Evolutionary conservation across 23 red algal genomes (phyloP).

Genomic region (Gracilaria vermiculophylla): DNA sequence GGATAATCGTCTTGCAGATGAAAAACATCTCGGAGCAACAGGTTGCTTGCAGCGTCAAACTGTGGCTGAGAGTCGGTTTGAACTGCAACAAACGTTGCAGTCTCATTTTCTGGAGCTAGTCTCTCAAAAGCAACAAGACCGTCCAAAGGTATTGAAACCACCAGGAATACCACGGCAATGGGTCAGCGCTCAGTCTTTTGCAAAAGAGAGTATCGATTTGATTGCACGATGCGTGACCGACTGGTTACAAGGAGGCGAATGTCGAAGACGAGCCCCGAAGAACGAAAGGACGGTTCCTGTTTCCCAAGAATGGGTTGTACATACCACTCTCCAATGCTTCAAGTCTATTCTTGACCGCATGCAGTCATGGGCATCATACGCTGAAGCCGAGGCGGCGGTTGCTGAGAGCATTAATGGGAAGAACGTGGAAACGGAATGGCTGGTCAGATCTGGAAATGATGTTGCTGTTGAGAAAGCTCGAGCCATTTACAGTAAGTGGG

Average conservation of each 20-base stretch:
- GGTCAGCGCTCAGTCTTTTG: background rate
- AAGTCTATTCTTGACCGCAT: background rate
- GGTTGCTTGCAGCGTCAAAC: background rate
- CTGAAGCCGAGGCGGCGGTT: background rate
- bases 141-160: background rate
- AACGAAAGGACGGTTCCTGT: background rate
- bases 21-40: background rate
- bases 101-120: background rate
- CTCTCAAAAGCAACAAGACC: background rate
- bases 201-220: background rate
- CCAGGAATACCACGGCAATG: background rate
- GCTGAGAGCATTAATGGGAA: background rate
- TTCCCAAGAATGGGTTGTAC: background rate
- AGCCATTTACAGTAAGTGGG: background rate
- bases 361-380: background rate
- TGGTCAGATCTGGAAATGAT: background rate
- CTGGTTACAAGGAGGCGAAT: background rate
- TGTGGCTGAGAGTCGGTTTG: background rate
- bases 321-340: background rate
- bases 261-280: conserved; percentile 4
- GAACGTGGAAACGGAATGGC: background rate
- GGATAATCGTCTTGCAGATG: background rate
- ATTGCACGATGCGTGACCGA: background rate
- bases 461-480: background rate
- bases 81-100: background rate